Conservation (phyloP, 257 asterid species). For the Apocynum venetum region DNA sequence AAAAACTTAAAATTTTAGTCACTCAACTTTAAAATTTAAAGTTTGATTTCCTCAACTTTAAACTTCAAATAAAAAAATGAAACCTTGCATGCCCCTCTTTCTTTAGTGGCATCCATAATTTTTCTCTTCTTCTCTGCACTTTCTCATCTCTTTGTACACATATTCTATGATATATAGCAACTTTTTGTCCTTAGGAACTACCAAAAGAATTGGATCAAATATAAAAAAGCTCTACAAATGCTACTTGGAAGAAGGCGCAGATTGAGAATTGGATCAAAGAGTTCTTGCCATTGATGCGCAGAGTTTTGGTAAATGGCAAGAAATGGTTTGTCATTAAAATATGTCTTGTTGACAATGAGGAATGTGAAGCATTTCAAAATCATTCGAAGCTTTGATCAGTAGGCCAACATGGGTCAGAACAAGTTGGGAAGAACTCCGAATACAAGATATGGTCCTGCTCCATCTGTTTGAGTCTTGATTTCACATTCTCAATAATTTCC, state of each 20-base stretch:
- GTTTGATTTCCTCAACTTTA: no score
- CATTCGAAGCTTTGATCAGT: neutral
- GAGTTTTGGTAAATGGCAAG: conserved; percentile 15
- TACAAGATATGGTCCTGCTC: neutral
- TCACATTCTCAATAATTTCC: neutral
- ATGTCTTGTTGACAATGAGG: conserved; percentile 11
- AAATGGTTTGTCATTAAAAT: conserved; percentile 12
- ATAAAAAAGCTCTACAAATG: conserved; percentile 6
- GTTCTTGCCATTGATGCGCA: conserved; percentile 20
- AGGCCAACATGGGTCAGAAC: neutral
- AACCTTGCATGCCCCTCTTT: no score
- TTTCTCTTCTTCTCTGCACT: no score
- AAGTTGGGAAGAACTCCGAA: neutral
- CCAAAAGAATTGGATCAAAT: no score
- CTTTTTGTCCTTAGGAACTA: no score
- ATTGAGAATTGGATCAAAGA: conserved; percentile 22
- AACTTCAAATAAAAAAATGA: no score
- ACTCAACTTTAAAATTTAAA: no score
- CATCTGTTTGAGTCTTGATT: neutral
- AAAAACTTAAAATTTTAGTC: no score
- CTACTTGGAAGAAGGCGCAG: conserved; percentile 8
- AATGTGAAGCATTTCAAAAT: conserved; percentile 17
- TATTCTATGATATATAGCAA: no score
- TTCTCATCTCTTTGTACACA: no score
- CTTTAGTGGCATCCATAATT: no score